A percentile compares a stretch with the other conserved stretches of the same genome.
phyloP scores from a whole-genome alignment of 164 flowering plant genomes.

The Umbellularia californica region DNA sequence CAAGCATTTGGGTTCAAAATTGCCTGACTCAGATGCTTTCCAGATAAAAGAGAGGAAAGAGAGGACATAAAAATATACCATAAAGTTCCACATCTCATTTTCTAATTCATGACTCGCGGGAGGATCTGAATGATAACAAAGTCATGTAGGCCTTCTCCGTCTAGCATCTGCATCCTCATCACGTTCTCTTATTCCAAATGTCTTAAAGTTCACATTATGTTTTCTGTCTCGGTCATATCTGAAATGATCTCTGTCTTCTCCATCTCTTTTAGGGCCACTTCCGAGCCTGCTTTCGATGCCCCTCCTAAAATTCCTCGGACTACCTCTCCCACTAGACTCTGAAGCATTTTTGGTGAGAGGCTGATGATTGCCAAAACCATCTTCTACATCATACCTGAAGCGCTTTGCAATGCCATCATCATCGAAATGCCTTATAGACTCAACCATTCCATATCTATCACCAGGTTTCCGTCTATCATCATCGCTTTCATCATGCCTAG shows the following conservation, averaged over 20 bases:
- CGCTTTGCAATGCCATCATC: constrained; percentile 28
- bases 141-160: constrained; percentile 27
- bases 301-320: constrained; percentile 22
- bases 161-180: constrained; percentile 25
- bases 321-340: constrained; percentile 29
- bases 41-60: constrained; percentile 11
- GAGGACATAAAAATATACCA: constrained; percentile 14
- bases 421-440: constrained; percentile 24
- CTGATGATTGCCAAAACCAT: constrained; percentile 18
- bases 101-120: constrained; percentile 9
- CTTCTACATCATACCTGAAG: constrained; percentile 26
- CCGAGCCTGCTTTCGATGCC: constrained; percentile 27
- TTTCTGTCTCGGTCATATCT: constrained; percentile 25
- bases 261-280: constrained; percentile 25
- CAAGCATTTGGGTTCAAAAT: constrained; percentile 14
- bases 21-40: constrained; percentile 18
- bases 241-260: constrained; percentile 28
- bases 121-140: background rate
- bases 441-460: constrained; percentile 25
- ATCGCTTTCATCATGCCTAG: constrained; percentile 25
- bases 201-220: constrained; percentile 13
- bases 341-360: constrained; percentile 21
- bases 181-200: constrained; percentile 20
- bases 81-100: constrained; percentile 16
- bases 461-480: constrained; percentile 34